phyloP scores from a whole-genome alignment of 768 basidiomycete species.

The Tricholoma flavovirens region DNA sequence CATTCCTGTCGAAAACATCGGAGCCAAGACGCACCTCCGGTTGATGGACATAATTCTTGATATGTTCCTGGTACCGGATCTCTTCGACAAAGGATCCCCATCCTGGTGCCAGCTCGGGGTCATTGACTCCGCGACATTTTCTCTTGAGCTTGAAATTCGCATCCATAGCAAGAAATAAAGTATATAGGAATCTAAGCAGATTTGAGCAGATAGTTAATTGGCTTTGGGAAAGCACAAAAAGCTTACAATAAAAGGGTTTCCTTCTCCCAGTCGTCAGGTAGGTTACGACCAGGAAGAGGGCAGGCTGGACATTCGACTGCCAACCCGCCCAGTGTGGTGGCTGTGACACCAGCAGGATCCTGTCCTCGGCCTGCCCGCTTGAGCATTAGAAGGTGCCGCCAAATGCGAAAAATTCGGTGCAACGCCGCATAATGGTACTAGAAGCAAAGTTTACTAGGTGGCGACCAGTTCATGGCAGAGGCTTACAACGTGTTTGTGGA shows the following conservation, averaged over 20 bases:
- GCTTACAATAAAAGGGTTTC: neutral
- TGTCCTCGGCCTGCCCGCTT: too few species aligned
- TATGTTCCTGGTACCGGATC: slow-evolving; percentile 1
- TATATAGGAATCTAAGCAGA: slow-evolving; percentile 13
- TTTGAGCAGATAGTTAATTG: neutral
- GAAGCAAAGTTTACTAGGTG: too few species aligned
- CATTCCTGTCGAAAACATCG: too few species aligned
- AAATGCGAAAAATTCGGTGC: neutral
- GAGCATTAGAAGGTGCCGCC: neutral
- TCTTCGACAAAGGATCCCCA: slow-evolving; percentile 10
- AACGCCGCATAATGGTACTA: neutral
- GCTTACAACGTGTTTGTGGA: neutral
- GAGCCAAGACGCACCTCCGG: too few species aligned
- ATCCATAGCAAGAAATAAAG: slow-evolving; percentile 11
- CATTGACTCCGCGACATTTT: slow-evolving; percentile 11
- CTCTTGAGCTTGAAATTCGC: slow-evolving; percentile 21
- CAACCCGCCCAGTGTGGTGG: neutral
- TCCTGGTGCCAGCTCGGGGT: slow-evolving; percentile 14
- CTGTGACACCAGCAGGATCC: neutral
- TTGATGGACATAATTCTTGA: slow-evolving; percentile 1
- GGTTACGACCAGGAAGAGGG: neutral
- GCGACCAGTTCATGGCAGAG: too few species aligned
- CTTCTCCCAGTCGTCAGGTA: neutral
- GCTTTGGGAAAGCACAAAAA: neutral
- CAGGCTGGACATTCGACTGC: too few species aligned